Conservation (phyloP, 2,329 filamentous ascomycete species). For the Claviceps sp. region DNA sequence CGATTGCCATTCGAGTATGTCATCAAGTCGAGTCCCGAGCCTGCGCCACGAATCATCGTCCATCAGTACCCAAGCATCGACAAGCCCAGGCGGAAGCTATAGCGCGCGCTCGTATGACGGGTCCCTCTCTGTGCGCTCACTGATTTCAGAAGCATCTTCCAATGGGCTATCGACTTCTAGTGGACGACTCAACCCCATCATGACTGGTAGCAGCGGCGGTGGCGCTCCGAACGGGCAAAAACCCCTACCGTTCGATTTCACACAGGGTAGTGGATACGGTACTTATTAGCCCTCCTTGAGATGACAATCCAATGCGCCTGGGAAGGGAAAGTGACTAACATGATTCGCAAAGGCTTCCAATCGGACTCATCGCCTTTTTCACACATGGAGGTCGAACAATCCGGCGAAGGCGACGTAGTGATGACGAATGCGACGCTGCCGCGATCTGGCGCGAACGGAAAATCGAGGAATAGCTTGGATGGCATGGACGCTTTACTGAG, state of each 20-base stretch:
- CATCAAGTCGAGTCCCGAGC: slow-evolving; percentile 19
- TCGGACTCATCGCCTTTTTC: slow-evolving; percentile 19
- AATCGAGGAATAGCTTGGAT: slow-evolving; percentile 27
- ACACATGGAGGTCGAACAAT: slow-evolving; percentile 17
- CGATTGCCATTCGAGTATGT: slow-evolving; percentile 15
- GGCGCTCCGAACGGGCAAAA: slow-evolving; percentile 13
- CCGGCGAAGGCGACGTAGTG: slow-evolving; percentile 17
- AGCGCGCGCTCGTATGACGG: slow-evolving; percentile 31
- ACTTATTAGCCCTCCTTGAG: slow-evolving; percentile 8
- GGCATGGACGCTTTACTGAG: slow-evolving; percentile 45
- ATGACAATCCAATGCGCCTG: slow-evolving; percentile 2
- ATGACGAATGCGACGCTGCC: slow-evolving; percentile 15
- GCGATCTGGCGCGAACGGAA: slow-evolving; percentile 8
- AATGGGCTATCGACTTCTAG: slow-evolving; percentile 6
- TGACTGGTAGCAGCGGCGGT: background rate
- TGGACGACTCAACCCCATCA: slow-evolving; percentile 7
- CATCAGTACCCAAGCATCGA: slow-evolving; percentile 27
- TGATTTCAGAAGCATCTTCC: slow-evolving; percentile 29
- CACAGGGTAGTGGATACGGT: slow-evolving; percentile 22
- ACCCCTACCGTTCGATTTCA: slow-evolving; percentile 12
- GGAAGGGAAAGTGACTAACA: slow-evolving; percentile 15
- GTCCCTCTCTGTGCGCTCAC: slow-evolving; percentile 39
- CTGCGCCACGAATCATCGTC: slow-evolving; percentile 34
- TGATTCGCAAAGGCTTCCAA: slow-evolving; percentile 18
- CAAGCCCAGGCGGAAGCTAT: slow-evolving; percentile 22